Conservation (phyloP, 345 rosid genomes). For the Camelina hispida region DNA sequence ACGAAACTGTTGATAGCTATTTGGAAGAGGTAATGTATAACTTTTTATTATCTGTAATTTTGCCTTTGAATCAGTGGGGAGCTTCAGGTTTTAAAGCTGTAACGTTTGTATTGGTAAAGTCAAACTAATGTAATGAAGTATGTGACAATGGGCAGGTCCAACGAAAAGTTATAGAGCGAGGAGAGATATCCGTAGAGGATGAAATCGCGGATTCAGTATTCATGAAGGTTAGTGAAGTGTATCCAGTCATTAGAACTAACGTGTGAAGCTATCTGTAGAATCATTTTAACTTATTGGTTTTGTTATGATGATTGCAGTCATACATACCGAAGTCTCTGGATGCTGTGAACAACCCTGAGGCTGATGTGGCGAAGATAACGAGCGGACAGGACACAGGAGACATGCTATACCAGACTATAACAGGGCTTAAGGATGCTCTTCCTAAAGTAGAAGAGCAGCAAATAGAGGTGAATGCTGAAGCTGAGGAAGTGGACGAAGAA, state of each 20-base stretch:
- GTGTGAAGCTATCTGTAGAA: neutral
- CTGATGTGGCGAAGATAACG: constrained; percentile 68
- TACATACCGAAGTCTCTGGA: constrained; percentile 88
- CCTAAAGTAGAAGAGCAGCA: constrained; percentile 44
- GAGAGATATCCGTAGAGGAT: constrained; percentile 75
- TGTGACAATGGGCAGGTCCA: constrained; percentile 60
- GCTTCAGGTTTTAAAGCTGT: neutral
- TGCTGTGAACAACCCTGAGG: constrained; percentile 75
- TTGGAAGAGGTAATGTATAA: constrained; percentile 71
- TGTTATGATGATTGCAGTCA: constrained; percentile 50
- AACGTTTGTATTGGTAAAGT: neutral
- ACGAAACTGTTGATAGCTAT: constrained; percentile 76
- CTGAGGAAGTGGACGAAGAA: constrained; percentile 41
- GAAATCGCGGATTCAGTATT: constrained; percentile 95
- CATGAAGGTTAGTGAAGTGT: constrained; percentile 66
- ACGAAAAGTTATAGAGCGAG: constrained; percentile 68
- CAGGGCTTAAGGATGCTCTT: constrained; percentile 81
- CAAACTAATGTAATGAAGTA: neutral
- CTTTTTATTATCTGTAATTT: neutral
- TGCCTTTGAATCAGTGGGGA: neutral
- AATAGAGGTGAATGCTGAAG: constrained; percentile 37
- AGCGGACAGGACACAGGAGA: constrained; percentile 82
- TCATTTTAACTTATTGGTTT: neutral
- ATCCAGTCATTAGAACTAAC: neutral
- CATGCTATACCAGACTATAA: constrained; percentile 77